Evolutionary conservation across 2,329 filamentous ascomycete genomes (phyloP).

Genomic region (Ophiostoma perfectum): DNA sequence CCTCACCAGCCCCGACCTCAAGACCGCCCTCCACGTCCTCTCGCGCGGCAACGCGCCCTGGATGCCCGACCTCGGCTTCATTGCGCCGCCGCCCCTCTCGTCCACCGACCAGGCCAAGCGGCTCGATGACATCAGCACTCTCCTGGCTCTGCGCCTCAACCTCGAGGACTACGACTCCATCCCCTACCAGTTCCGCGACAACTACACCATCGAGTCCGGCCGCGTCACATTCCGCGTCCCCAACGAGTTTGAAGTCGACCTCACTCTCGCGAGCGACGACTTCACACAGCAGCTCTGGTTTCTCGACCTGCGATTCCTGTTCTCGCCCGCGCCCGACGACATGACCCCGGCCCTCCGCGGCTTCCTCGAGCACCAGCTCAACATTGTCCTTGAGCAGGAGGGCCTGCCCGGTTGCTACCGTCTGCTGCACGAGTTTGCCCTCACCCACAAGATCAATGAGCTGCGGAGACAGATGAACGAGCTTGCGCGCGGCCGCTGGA

Average conservation of each 20-base stretch:
- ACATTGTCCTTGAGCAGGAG: slow-evolving; percentile 61
- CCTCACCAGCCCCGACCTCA: slow-evolving; percentile 83
- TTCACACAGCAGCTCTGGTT: slow-evolving; percentile 84
- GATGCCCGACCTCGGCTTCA: slow-evolving; percentile 78
- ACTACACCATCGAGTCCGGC: slow-evolving; percentile 73
- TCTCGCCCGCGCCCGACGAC: slow-evolving; percentile 59
- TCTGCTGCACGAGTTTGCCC: slow-evolving; percentile 77
- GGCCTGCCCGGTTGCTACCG: slow-evolving; percentile 77
- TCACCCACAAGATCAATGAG: slow-evolving; percentile 86
- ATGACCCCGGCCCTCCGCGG: slow-evolving; percentile 59
- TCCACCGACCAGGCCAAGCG: slow-evolving; percentile 67
- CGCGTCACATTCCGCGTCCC: slow-evolving; percentile 80
- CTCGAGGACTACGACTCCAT: slow-evolving; percentile 72
- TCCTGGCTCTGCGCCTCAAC: slow-evolving; percentile 76
- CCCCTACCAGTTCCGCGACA: slow-evolving; percentile 65
- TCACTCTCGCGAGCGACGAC: slow-evolving; percentile 84
- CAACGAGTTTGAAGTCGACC: slow-evolving; percentile 85
- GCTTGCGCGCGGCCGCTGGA: slow-evolving; percentile 68
- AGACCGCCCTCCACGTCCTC: slow-evolving; percentile 79
- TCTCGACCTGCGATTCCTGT: slow-evolving; percentile 82
- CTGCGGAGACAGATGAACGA: slow-evolving; percentile 70
- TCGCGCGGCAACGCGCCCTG: slow-evolving; percentile 70
- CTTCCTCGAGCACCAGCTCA: slow-evolving; percentile 65
- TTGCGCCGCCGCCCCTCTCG: slow-evolving; percentile 66
- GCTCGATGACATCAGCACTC: slow-evolving; percentile 74